These are phyloP conservation scores for Backusella circina DNA, from an alignment of 192 early-diverging fungal species.

Conservation along the genomic window DNA sequence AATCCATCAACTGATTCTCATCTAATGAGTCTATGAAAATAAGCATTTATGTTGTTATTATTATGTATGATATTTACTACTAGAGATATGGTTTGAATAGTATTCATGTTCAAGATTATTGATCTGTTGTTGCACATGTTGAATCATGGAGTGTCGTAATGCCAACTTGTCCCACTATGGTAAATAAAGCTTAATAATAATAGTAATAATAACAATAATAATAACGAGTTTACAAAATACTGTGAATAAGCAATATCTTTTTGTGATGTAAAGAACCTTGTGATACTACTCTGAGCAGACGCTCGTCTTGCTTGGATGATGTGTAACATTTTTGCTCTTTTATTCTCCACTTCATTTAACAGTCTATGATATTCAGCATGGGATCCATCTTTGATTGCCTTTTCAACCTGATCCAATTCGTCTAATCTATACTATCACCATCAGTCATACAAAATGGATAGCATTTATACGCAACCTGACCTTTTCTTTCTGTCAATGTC, in stretches of 20 bases:
- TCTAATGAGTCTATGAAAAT: background rate
- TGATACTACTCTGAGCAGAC: slow-evolving; percentile 13
- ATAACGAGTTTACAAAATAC: slow-evolving; percentile 19
- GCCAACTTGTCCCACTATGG: slow-evolving; percentile 27
- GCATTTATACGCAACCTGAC: background rate
- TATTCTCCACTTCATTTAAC: slow-evolving; percentile 19
- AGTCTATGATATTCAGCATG: slow-evolving; percentile 27
- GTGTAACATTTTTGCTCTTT: slow-evolving; percentile 14
- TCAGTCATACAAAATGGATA: too few relatives aligned
- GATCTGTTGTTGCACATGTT: slow-evolving; percentile 30
- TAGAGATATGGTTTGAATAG: slow-evolving; percentile 10
- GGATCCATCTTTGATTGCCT: slow-evolving; percentile 19
- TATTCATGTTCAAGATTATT: slow-evolving; percentile 30
- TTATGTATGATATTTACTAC: background rate
- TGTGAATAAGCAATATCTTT: slow-evolving; percentile 26
- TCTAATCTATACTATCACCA: background rate
- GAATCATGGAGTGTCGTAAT: slow-evolving; percentile 24
- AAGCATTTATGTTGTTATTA: background rate
- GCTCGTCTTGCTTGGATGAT: slow-evolving; percentile 15
- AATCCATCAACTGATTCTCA: slow-evolving; percentile 10
- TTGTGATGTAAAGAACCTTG: slow-evolving; percentile 17
- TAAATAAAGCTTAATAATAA: background rate
- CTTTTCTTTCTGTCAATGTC: slow-evolving; percentile 8
- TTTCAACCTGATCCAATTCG: slow-evolving; percentile 18
- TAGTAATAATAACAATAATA: background rate